Evolutionary conservation across 768 basidiomycete species (phyloP).

Genomic region (Neoboletus magnificus): DNA sequence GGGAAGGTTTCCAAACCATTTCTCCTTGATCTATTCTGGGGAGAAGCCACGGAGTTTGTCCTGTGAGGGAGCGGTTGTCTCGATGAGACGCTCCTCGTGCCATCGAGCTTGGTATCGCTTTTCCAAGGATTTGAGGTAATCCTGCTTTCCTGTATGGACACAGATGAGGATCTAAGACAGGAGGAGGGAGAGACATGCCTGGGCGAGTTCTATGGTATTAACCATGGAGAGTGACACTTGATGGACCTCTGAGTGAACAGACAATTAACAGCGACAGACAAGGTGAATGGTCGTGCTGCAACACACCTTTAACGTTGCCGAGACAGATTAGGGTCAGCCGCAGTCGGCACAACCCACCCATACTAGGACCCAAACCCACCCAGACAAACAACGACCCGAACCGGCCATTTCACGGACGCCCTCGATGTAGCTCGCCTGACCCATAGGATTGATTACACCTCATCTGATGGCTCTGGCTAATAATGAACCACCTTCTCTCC

Average conservation of each 20-base stretch:
- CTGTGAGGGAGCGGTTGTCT: conserved; percentile 74
- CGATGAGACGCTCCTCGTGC: conserved; percentile 74
- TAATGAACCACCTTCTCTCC: too few species aligned
- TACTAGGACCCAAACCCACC: too few species aligned
- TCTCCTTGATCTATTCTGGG: conserved; percentile 60
- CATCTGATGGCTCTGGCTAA: too few species aligned
- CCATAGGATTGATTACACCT: too few species aligned
- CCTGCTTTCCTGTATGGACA: conserved; percentile 86
- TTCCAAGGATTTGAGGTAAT: conserved; percentile 80
- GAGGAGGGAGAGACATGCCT: conserved; percentile 36
- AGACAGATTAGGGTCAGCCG: too few species aligned
- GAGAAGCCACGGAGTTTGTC: conserved; percentile 65
- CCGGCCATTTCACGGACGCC: too few species aligned
- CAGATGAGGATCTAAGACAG: conserved; percentile 1
- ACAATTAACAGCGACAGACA: conserved; percentile 32
- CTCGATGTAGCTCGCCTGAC: too few species aligned
- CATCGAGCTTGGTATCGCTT: conserved; percentile 81
- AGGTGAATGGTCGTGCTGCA: conserved; percentile 24
- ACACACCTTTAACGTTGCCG: conserved; percentile 24
- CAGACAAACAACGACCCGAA: too few species aligned
- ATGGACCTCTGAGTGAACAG: conserved; percentile 15
- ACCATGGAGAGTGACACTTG: conserved; percentile 40
- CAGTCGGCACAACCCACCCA: too few species aligned
- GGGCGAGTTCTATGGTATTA: conserved; percentile 63
- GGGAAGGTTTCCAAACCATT: conserved; percentile 96